Conservation (phyloP, 768 basidiomycete genomes). For the Auriscalpium orientale region DNA sequence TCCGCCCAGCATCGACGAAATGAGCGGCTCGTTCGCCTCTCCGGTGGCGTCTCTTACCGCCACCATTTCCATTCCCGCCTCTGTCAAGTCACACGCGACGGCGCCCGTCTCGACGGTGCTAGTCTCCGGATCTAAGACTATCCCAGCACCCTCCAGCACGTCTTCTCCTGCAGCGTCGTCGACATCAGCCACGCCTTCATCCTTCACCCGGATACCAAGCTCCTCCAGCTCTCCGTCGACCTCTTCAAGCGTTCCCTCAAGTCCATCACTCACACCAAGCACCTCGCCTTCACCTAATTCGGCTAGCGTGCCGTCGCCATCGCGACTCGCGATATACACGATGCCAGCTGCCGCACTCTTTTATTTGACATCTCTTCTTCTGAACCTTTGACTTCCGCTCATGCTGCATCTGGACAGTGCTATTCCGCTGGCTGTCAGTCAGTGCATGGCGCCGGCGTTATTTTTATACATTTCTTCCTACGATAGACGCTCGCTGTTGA, state of each 20-base stretch:
- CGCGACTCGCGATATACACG: too few species aligned
- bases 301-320: neutral
- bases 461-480: too few species aligned
- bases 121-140: neutral
- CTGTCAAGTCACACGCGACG: conserved; percentile 19
- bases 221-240: neutral
- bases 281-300: neutral
- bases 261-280: neutral
- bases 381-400: too few species aligned
- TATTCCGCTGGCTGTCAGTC: too few species aligned
- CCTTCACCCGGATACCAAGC: conserved; percentile 1
- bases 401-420: too few species aligned
- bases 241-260: neutral
- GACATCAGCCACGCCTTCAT: neutral
- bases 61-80: conserved; percentile 31
- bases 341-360: too few species aligned
- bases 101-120: neutral
- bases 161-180: neutral
- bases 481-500: neutral
- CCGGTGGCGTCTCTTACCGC: conserved; percentile 45
- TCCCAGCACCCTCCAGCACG: neutral
- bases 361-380: too few species aligned
- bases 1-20: conserved; percentile 39
- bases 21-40: conserved; percentile 50
- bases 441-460: too few species aligned